A percentile compares a stretch with the other conserved stretches of the same genome.
phyloP scores from a whole-genome alignment of 257 asterid species.

The Nicotiana noctiflora region DNA sequence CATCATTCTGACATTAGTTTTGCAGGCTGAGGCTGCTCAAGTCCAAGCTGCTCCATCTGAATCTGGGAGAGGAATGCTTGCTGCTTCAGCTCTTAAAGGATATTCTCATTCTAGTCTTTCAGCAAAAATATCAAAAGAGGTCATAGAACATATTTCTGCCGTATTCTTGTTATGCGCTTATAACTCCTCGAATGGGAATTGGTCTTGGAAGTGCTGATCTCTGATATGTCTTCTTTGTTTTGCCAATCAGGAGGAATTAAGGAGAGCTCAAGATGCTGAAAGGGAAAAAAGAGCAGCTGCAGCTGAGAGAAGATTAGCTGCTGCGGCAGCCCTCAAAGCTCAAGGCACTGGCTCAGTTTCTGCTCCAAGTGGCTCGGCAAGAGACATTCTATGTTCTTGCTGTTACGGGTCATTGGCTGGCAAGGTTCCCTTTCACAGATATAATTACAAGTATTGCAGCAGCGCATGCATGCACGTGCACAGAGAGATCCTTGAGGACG shows the following conservation, averaged over 20 bases:
- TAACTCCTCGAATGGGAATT: background rate
- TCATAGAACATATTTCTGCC: conserved; percentile 12
- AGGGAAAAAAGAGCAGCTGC: conserved; percentile 97
- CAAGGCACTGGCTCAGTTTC: conserved; percentile 26
- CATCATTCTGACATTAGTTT: background rate
- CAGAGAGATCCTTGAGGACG: conserved; percentile 68
- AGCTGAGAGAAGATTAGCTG: conserved; percentile 82
- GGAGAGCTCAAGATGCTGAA: conserved; percentile 54
- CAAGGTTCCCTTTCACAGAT: conserved; percentile 82
- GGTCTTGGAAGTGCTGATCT: background rate
- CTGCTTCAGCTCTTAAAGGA: conserved; percentile 25
- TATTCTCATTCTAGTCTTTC: conserved; percentile 30
- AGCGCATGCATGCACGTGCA: conserved; percentile 87
- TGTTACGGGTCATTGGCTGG: conserved; percentile 66
- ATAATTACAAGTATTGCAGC: conserved; percentile 79
- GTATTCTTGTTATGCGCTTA: background rate
- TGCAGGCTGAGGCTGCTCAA: conserved; percentile 70
- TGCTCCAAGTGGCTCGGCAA: conserved; percentile 18
- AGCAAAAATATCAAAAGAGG: conserved; percentile 61
- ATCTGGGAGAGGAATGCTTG: conserved; percentile 15
- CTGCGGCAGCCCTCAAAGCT: conserved; percentile 30
- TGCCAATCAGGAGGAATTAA: conserved; percentile 51
- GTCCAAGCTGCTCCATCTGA: conserved; percentile 26
- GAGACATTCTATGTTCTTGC: conserved; percentile 52
- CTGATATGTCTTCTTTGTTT: background rate